A percentile compares a stretch with the other conserved stretches of the same genome.
Conservation (phyloP, 192 early-diverging fungal species). For the Entomortierella parvispora region DNA sequence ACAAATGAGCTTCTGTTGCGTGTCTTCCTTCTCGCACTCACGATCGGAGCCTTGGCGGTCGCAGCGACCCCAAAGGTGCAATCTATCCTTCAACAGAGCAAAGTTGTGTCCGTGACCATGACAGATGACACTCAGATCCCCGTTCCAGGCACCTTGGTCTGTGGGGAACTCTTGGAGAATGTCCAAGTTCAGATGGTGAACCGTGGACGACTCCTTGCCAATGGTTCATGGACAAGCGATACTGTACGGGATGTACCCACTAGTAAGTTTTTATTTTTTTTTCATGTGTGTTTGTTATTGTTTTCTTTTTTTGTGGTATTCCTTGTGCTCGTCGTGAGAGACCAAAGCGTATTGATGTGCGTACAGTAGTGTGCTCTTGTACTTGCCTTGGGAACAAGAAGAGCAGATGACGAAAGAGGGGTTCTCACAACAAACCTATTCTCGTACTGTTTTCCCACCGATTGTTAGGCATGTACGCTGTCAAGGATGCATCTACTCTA, state of each 20-base stretch:
- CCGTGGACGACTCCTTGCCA: neutral
- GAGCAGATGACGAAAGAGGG: no score
- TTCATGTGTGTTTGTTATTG: neutral
- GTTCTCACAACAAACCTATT: no score
- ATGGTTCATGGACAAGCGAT: slow-evolving; percentile 5
- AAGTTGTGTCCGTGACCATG: slow-evolving; percentile 32
- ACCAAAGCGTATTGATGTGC: no score
- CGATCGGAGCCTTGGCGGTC: slow-evolving; percentile 7
- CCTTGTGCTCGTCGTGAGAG: no score
- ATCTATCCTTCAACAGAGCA: slow-evolving; percentile 28
- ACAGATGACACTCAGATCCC: slow-evolving; percentile 9
- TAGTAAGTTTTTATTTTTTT: no score
- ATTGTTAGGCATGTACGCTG: neutral
- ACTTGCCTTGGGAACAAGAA: no score
- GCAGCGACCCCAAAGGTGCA: slow-evolving; percentile 22
- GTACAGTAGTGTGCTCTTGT: no score
- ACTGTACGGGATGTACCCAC: neutral
- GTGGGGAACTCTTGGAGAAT: slow-evolving; percentile 6
- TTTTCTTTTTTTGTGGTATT: neutral
- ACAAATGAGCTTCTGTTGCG: slow-evolving; percentile 31
- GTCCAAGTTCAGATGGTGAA: slow-evolving; percentile 18
- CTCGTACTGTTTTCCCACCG: neutral
- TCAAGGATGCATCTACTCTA: slow-evolving; percentile 11
- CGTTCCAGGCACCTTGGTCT: slow-evolving; percentile 16
- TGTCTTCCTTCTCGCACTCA: slow-evolving; percentile 7